Percentiles rank a stretch among this genome's conserved stretches.
These are phyloP conservation scores for Paraphoma chrysanthemicola DNA, from an alignment of 2,329 filamentous ascomycete species.

Conservation along the genomic window DNA sequence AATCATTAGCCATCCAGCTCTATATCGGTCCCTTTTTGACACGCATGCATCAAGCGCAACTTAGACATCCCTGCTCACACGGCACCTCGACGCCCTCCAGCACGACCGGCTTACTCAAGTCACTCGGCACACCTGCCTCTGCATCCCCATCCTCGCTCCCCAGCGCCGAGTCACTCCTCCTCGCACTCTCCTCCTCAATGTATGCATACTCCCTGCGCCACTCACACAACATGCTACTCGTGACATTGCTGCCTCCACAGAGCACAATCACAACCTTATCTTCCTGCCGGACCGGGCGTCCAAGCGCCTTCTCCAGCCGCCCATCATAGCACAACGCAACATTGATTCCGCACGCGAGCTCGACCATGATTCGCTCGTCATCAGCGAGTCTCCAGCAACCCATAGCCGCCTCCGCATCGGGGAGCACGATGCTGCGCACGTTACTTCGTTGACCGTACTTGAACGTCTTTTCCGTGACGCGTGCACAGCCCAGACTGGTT, in stretches of 20 bases:
- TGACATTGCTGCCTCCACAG: constrained; percentile 71
- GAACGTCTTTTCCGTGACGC: constrained; percentile 73
- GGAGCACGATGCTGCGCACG: constrained; percentile 68
- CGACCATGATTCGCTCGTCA: constrained; percentile 81
- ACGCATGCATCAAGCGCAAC: not conserved
- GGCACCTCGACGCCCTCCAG: constrained; percentile 21
- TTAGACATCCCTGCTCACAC: constrained; percentile 1
- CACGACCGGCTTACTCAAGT: constrained; percentile 21
- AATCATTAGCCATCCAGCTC: not conserved
- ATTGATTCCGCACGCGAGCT: constrained; percentile 84
- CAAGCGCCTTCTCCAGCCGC: constrained; percentile 62
- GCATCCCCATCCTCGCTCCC: constrained; percentile 17
- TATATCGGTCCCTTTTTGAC: not conserved
- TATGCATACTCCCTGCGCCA: constrained; percentile 54
- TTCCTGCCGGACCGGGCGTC: constrained; percentile 68
- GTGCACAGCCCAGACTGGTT: constrained; percentile 74
- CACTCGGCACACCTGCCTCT: constrained; percentile 16
- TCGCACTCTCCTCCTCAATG: constrained; percentile 24
- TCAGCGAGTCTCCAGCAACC: constrained; percentile 80
- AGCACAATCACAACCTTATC: constrained; percentile 84
- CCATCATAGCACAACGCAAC: constrained; percentile 73
- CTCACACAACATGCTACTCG: constrained; percentile 57
- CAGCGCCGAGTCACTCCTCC: constrained; percentile 22
- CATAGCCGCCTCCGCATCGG: constrained; percentile 79
- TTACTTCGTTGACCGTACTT: constrained; percentile 64